Evolutionary conservation across 768 basidiomycete species (phyloP).

Genomic region (Gloeophyllum trabeum): DNA sequence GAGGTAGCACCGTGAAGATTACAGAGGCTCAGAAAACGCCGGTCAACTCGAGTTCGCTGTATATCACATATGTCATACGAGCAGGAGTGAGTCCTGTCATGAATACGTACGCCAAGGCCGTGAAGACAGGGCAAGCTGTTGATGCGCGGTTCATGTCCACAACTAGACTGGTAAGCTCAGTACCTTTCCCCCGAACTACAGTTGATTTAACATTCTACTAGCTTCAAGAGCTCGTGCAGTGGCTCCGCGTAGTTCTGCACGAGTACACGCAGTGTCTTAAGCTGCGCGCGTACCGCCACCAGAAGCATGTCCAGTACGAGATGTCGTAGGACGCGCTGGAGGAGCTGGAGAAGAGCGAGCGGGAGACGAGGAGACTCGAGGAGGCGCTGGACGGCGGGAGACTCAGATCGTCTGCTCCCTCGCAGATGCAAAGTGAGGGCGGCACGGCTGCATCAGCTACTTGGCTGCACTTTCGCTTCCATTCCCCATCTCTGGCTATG

Average conservation of each 20-base stretch:
- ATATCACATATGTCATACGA: conserved; percentile 89
- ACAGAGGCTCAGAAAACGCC: conserved; percentile 93
- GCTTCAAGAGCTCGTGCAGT: conserved; percentile 91
- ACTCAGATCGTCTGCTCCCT: no score
- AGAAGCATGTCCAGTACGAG: conserved; percentile 96
- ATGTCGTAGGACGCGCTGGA: conserved; percentile 89
- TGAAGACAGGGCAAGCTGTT: conserved; percentile 94
- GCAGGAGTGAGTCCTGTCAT: conserved; percentile 80
- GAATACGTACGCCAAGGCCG: no score
- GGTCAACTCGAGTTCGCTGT: conserved; percentile 76
- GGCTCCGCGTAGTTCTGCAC: conserved; percentile 91
- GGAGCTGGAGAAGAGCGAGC: conserved; percentile 87
- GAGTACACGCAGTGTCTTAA: conserved; percentile 95
- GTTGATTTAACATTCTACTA: conserved; percentile 17
- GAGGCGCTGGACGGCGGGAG: conserved; percentile 68
- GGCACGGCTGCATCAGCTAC: no score
- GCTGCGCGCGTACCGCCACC: conserved; percentile 87
- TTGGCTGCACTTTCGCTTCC: no score
- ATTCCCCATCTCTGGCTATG: no score
- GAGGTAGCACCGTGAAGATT: conserved; percentile 41
- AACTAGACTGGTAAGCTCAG: conserved; percentile 60
- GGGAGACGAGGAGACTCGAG: conserved; percentile 81
- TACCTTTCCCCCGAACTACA: background rate
- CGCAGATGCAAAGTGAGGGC: no score
- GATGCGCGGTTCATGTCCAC: conserved; percentile 93